Percentiles rank a stretch among this genome's conserved stretches.
These are phyloP conservation scores for Datisca glomerata DNA, from an alignment of 306 rosid genomes.

Conservation along the genomic window DNA sequence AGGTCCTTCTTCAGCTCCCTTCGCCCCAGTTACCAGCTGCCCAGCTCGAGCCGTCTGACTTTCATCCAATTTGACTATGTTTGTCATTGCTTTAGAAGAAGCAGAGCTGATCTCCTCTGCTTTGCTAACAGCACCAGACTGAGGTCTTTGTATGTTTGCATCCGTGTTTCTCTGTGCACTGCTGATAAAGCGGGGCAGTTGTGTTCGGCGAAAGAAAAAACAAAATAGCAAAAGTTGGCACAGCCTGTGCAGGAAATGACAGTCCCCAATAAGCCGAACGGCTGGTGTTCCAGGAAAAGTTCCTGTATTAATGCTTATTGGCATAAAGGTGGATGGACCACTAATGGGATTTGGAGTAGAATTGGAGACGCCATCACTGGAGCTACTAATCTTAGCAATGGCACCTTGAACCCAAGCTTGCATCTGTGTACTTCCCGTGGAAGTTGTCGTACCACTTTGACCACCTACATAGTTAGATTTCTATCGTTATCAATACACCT, in stretches of 20 bases:
- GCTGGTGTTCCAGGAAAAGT: slow-evolving; percentile 99
- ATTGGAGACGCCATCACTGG: slow-evolving; percentile 69
- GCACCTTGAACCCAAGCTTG: slow-evolving; percentile 99
- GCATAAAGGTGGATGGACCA: slow-evolving; percentile 92
- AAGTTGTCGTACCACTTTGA: slow-evolving; percentile 60
- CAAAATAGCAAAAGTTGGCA: slow-evolving; percentile 97
- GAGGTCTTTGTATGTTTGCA: slow-evolving; percentile 62
- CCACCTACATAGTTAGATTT: slow-evolving; percentile 66
- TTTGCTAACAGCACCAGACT: slow-evolving; percentile 55
- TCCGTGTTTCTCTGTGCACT: slow-evolving; percentile 60
- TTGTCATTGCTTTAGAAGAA: slow-evolving; percentile 46
- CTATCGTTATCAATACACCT: no score
- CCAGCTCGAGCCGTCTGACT: slow-evolving; percentile 49
- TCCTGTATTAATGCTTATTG: slow-evolving; percentile 95
- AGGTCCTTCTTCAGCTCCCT: slow-evolving; percentile 70
- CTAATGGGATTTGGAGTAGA: slow-evolving; percentile 80
- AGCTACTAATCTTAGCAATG: slow-evolving; percentile 83
- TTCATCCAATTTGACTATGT: slow-evolving; percentile 60
- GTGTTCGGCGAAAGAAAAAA: slow-evolving; percentile 88
- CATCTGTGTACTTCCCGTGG: slow-evolving; percentile 85
- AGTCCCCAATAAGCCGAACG: slow-evolving; percentile 94
- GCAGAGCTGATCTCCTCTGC: slow-evolving; percentile 49
- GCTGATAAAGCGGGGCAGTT: slow-evolving; percentile 62
- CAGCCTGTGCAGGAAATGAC: slow-evolving; percentile 91
- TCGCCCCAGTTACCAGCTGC: slow-evolving; percentile 51